Conservation (phyloP, 2,329 filamentous ascomycete species). For the Paecilomyces variotii region DNA sequence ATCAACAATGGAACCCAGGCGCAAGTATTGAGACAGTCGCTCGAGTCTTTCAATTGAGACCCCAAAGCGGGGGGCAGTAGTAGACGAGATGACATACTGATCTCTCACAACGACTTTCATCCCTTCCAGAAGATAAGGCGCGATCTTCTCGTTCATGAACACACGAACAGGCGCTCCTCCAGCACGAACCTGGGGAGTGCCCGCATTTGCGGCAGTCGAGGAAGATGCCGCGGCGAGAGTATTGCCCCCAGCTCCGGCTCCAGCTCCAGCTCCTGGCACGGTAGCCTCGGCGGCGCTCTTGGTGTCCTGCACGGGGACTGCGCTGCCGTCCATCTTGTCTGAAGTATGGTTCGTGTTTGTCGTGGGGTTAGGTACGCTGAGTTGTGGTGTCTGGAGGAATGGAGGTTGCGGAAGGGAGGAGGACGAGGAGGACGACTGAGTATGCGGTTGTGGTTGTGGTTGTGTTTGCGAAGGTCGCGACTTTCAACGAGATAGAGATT, state of each 20-base stretch:
- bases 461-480: no score
- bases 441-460: not conserved
- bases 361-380: not conserved
- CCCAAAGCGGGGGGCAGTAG: not conserved
- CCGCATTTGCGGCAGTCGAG: not conserved
- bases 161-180: slow-evolving; percentile 62
- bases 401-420: not conserved
- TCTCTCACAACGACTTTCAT: slow-evolving; percentile 67
- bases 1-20: not conserved
- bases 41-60: not conserved
- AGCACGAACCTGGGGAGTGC: slow-evolving; percentile 44
- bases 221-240: not conserved
- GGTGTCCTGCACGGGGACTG: not conserved
- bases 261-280: not conserved
- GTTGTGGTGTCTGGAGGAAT: not conserved
- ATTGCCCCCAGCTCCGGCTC: not conserved
- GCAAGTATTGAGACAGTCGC: not conserved
- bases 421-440: not conserved
- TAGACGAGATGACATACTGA: slow-evolving; percentile 47
- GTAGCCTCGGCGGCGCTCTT: not conserved
- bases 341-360: not conserved
- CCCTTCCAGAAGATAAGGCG: slow-evolving; percentile 60
- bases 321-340: not conserved
- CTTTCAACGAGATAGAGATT: not conserved
- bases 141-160: slow-evolving; percentile 66